A percentile compares a stretch with the other conserved stretches of the same genome.
Conservation (phyloP, 1,139 yeast genomes). For the Nadsonia commutata region DNA sequence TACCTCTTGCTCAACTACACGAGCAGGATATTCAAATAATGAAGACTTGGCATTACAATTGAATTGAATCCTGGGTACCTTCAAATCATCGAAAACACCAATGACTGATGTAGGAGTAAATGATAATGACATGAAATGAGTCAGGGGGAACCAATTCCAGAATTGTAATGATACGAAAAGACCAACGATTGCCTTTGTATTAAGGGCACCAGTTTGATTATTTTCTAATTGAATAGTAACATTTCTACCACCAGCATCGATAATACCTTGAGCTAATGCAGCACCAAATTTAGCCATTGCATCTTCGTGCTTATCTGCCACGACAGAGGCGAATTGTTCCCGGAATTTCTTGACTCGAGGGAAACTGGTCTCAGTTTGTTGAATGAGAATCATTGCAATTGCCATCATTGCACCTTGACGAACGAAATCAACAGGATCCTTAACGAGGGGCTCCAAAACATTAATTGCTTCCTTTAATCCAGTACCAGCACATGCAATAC, state of each 20-base stretch:
- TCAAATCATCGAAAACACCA: slow-evolving; percentile 75
- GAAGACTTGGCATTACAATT: slow-evolving; percentile 72
- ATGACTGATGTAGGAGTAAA: slow-evolving; percentile 86
- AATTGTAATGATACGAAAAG: slow-evolving; percentile 79
- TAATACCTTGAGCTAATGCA: slow-evolving; percentile 89
- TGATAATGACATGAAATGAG: slow-evolving; percentile 84
- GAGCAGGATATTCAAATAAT: slow-evolving; percentile 81
- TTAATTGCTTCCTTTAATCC: slow-evolving; percentile 81
- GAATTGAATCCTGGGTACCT: slow-evolving; percentile 71
- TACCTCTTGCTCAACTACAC: slow-evolving; percentile 62
- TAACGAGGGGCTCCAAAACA: slow-evolving; percentile 80
- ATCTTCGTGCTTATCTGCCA: slow-evolving; percentile 83
- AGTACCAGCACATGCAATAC: slow-evolving; percentile 94
- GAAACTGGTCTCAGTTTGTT: slow-evolving; percentile 75
- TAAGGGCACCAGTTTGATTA: slow-evolving; percentile 78
- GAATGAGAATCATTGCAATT: slow-evolving; percentile 79
- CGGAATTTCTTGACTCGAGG: slow-evolving; percentile 71
- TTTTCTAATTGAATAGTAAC: slow-evolving; percentile 90
- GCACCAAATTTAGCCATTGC: slow-evolving; percentile 98
- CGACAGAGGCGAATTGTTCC: slow-evolving; percentile 58
- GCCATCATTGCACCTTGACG: slow-evolving; percentile 97
- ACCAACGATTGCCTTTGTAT: slow-evolving; percentile 85
- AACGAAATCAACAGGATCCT: slow-evolving; percentile 92
- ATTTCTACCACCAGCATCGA: slow-evolving; percentile 98
- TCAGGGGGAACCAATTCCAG: slow-evolving; percentile 98